A percentile compares a stretch with the other conserved stretches of the same genome.
Evolutionary conservation across 2,329 filamentous ascomycete genomes (phyloP).

Genomic region (Beauveria bassiana): DNA sequence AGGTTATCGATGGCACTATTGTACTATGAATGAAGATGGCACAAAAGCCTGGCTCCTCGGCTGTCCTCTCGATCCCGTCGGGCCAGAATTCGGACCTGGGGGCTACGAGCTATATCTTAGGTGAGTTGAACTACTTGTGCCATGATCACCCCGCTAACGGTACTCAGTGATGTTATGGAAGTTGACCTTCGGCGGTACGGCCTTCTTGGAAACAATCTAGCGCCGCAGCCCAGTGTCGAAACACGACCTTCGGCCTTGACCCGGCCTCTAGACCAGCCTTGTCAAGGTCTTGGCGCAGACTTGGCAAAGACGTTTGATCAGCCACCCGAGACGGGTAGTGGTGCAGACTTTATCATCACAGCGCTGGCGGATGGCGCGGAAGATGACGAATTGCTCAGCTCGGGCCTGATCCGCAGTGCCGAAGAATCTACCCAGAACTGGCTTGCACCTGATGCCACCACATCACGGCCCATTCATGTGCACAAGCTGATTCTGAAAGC

Average conservation of each 20-base stretch:
- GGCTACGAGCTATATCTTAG: conserved; percentile 83
- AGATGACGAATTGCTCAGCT: conserved; percentile 54
- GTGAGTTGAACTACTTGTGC: conserved; percentile 18
- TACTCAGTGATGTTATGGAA: conserved; percentile 72
- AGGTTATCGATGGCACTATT: conserved; percentile 97
- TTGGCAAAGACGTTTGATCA: conserved; percentile 82
- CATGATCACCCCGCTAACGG: conserved; percentile 14
- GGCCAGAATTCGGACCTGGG: conserved; percentile 58
- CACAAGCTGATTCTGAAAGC: conserved; percentile 91
- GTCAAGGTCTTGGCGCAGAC: conserved; percentile 71
- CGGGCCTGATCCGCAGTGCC: conserved; percentile 38
- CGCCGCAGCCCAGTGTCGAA: conserved; percentile 45
- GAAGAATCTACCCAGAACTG: conserved; percentile 42
- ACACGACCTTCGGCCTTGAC: conserved; percentile 40
- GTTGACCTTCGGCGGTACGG: conserved; percentile 90
- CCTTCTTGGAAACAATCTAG: conserved; percentile 71
- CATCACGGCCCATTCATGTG: conserved; percentile 82
- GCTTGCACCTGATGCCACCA: conserved; percentile 54
- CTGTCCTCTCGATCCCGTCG: conserved; percentile 66
- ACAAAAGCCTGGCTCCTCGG: conserved; percentile 97
- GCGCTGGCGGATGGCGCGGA: conserved; percentile 73
- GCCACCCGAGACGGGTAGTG: conserved; percentile 73
- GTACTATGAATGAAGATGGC: conserved; percentile 88
- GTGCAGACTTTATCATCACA: conserved; percentile 85
- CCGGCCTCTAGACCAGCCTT: conserved; percentile 45